These are phyloP conservation scores for Halophytophthora polymorphica DNA, from an alignment of 352 stramenopile species.

Conservation along the genomic window DNA sequence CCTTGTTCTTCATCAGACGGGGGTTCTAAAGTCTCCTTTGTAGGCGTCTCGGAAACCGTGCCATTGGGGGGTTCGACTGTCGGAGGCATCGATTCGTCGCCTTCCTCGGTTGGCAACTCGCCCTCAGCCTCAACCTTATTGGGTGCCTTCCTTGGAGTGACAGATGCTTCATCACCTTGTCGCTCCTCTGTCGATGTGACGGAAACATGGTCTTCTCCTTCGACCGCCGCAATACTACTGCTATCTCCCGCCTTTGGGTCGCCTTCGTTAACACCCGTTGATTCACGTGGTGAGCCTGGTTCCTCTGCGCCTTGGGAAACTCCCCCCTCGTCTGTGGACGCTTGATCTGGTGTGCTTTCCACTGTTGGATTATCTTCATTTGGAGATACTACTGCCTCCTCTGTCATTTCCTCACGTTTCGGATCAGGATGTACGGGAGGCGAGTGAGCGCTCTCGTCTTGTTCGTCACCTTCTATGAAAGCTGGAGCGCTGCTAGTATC, in stretches of 20 bases:
- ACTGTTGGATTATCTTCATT: no score
- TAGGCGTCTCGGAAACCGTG: background rate
- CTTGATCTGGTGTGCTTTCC: no score
- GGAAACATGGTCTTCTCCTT: background rate
- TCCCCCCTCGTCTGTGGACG: background rate
- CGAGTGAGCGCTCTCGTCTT: no score
- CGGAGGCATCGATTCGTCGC: constrained; percentile 11
- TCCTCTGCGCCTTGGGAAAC: background rate
- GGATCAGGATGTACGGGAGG: no score
- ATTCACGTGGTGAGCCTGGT: background rate
- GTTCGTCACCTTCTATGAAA: no score
- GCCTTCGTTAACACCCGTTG: background rate
- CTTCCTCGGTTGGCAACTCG: constrained; percentile 1
- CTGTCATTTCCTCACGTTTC: no score
- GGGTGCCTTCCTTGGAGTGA: no score
- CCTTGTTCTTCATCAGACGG: no score
- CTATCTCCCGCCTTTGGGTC: background rate
- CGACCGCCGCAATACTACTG: background rate
- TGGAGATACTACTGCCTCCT: no score
- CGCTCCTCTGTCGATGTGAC: background rate
- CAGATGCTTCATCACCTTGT: background rate
- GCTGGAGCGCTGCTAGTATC: no score
- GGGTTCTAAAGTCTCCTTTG: no score
- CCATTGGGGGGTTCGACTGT: background rate
- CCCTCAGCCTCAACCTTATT: background rate